These are phyloP conservation scores for Vicia sativa DNA, from an alignment of 306 rosid genomes.

Conservation along the genomic window DNA sequence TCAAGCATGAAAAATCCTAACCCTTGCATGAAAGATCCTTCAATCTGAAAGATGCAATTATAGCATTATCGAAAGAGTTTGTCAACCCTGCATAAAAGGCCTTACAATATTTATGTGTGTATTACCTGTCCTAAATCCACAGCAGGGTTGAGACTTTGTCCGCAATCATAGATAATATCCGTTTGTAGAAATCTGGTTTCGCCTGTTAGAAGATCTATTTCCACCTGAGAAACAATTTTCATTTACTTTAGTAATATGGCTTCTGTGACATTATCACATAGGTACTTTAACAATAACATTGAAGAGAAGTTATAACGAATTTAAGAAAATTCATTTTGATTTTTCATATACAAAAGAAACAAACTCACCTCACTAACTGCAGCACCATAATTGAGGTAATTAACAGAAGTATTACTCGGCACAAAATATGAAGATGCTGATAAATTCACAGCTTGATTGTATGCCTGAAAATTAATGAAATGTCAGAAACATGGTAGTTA, in stretches of 20 bases:
- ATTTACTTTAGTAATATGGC: background rate
- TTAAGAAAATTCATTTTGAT: slow-evolving; percentile 6
- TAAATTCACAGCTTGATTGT: slow-evolving; percentile 58
- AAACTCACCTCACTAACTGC: slow-evolving; percentile 82
- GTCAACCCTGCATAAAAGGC: no score
- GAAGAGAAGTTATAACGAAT: background rate
- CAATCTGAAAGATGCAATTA: slow-evolving; percentile 64
- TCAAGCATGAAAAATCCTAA: slow-evolving; percentile 87
- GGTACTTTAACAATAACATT: background rate
- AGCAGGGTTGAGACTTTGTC: slow-evolving; percentile 93
- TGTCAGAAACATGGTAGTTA: background rate
- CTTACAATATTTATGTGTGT: background rate
- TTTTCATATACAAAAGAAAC: background rate
- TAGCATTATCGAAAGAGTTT: no score
- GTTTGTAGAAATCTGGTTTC: slow-evolving; percentile 67
- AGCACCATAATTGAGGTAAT: slow-evolving; percentile 76
- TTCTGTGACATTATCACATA: slow-evolving; percentile 12
- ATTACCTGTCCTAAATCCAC: slow-evolving; percentile 92
- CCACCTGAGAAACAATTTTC: slow-evolving; percentile 62
- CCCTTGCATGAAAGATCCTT: slow-evolving; percentile 91
- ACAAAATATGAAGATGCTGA: slow-evolving; percentile 63
- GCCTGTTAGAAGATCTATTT: slow-evolving; percentile 81
- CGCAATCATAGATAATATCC: slow-evolving; percentile 86
- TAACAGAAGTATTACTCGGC: slow-evolving; percentile 47
- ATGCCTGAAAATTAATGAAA: slow-evolving; percentile 57